Evolutionary conservation across 495 filamentous ascomycete genomes (phyloP), one percentile per base, ranked within the genome.

Genomic region (Xylaria venustula): DNA sequence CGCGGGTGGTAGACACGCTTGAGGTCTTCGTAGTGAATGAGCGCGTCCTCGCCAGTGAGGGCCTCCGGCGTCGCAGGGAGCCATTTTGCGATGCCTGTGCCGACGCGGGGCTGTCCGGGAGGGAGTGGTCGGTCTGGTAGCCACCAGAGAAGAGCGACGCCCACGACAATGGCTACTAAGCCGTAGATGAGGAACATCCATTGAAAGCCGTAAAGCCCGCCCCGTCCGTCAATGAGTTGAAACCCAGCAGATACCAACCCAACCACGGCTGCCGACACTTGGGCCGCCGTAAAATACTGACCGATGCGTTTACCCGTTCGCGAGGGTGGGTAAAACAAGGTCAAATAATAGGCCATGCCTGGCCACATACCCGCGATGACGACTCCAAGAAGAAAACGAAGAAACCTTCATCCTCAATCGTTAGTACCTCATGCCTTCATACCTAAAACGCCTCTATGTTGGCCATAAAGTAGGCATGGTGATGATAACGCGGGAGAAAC

Each of bases 101-200:
- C 76, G 34, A 73, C 66, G 49, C 72, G 80, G 63, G 65, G 57
- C 67, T 77, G 58, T 30, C 89, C 90, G 0, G 92, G 91, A 7
- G 86, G 76, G 0, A 85, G 68, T 0, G 92, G 92, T 14, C 92
- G 87, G 61, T 95, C 92, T 2, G 92, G 92, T 23, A 97, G 75
- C 92, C 92, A 97, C 88, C 90, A 96, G 2, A 97, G 81, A 40
- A 96, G 77, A 26, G 72, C 67, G 60, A 94, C 75, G 14, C 91
- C 91, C 12, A 91, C 79, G 14, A 87, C 65, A 12, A 92, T 79
- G 3, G 84, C 88, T 49, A 91, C 79, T 8, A 96, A 73, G 7
- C 92, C 92, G 61, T 92, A 96, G 36, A 97, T 73, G 22, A 97
- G 82, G 70, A 97, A 96, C 92, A 97, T 96, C 92, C 92, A 97